Evolutionary conservation across 768 basidiomycete species (phyloP), one percentile per base, ranked within the genome.

Genomic region (Cantharellus cinnabarinus): DNA sequence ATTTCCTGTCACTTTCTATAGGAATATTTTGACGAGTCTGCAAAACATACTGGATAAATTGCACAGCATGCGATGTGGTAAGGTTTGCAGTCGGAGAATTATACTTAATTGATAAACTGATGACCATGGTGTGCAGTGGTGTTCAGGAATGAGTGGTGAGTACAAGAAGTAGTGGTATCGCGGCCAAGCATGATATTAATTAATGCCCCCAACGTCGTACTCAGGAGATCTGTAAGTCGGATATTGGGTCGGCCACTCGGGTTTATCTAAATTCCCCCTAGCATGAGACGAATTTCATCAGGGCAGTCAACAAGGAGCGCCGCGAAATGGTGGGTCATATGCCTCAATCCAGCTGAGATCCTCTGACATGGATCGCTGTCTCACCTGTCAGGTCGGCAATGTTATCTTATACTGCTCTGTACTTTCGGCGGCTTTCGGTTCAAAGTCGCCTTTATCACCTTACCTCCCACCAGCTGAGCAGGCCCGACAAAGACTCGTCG

Each of bases 391-490:
- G 87, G 89, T 82, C 53, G 93, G 93, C 42, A 94, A 89, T 69
- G 85, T 97, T 62, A 85, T 98, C 60, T 77, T 99, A 5, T 89
- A 82, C 68, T 85, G 90, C 67, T 85, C 88, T 1, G 79, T 78
- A 0, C 74, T 93, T 39, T 79, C 87, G 2, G 79, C 85, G 1
- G 83, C 84, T 1, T 87, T 93, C 68, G 74, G 80, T 15, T 73
- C 89, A 48, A 94, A 94, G 66, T 81, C 89, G 3, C 95, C 95
- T 1, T 73, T 99, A n/a, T 91, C 95, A 0, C 90, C 95, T 0
- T 97, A 91, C 68, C 77, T 99, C 0, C 95, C 95, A 2, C 93
- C 93, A 0, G 94, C 86, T 0, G 91, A 94, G 67, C 77, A 81
- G 63, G 79, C 89, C 0, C 79, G 94, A 56, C 77, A 83, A 58